Base-by-base conservation (phyloP, 495 filamentous ascomycete species). In the Hyphodiscus hymeniophilus region DNA sequence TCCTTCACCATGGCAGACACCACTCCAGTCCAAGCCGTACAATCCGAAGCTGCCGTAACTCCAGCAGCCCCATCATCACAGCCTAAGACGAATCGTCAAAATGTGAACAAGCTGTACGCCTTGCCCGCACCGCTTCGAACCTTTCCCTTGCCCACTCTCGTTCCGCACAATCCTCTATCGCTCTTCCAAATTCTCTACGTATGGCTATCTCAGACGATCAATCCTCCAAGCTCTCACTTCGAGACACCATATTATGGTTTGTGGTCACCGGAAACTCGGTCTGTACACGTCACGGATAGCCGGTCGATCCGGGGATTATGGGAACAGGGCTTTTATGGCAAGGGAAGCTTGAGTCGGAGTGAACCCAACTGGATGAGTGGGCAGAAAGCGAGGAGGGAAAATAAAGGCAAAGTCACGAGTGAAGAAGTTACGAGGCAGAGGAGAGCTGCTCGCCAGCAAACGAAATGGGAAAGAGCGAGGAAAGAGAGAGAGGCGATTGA, bases 291-390 rank as follows among this genome's bases (percentile, higher is more conserved):
- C 30, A 87, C 80, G 10, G 84, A 95, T 58, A 67, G 77, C 34
- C 69, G 69, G 28, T 76, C 86, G 1, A 81, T 94, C 39, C 75
- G 82, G 31, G 85, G 81, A 7, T 67, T 99, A 22, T 99, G 92
- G 92, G 84, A 95, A 62, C 82, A 87, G 60, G 92, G 92, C 1
- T 97, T 97, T 65, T 99, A 88, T 63, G 92, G 92, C 35, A 96
- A 95, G 65, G 92, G 92, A 39, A 88, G 68, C 45, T 71, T 97
- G 50, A 95, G 89, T 63, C 80, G 92, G 54, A 95, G 88, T 65
- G 90, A 97, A 61, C 92, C 91, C 2, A 88, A 78, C 46, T 99
- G 92, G 92, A 63, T 96, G 43, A 84, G 84, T 42, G 72, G 86
- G 41, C 87, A 95, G 60, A 85, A 84, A 58, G 77, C 77, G 42